phyloP scores from a whole-genome alignment of 1,139 yeast species.

The Protomyces inouyei region DNA sequence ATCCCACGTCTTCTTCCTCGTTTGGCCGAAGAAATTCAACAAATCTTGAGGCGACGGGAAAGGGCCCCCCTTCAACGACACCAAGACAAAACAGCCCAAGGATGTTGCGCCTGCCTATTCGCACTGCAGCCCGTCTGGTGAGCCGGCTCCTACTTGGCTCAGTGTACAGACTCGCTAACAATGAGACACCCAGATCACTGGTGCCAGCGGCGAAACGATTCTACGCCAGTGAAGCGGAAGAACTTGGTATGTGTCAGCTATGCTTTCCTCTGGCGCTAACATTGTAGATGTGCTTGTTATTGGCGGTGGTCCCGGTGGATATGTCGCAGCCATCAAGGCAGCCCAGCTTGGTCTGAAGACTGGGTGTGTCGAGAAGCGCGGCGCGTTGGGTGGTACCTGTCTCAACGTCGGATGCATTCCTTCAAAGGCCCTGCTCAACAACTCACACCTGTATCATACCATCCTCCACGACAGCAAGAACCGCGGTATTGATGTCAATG shows the following conservation, averaged over 20 bases:
- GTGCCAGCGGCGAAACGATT: slow-evolving; percentile 1
- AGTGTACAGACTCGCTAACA: too few species aligned
- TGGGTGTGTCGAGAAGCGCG: slow-evolving; percentile 96
- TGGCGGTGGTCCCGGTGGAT: slow-evolving; percentile 99
- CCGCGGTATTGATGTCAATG: slow-evolving; percentile 85
- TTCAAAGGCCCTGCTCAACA: slow-evolving; percentile 89
- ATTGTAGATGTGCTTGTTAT: slow-evolving; percentile 47
- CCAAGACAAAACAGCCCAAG: neutral
- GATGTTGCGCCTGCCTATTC: neutral
- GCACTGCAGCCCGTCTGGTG: neutral
- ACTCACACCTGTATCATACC: slow-evolving; percentile 87
- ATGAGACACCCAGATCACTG: neutral
- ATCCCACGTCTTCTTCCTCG: neutral
- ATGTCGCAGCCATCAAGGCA: slow-evolving; percentile 95
- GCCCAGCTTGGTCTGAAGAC: slow-evolving; percentile 92
- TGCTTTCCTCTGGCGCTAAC: neutral
- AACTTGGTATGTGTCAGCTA: slow-evolving; percentile 5
- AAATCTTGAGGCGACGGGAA: too few species aligned
- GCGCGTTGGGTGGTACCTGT: slow-evolving; percentile 96
- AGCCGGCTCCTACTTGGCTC: neutral
- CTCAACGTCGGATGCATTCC: slow-evolving; percentile 98
- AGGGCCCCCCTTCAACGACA: neutral
- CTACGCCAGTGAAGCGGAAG: slow-evolving; percentile 24
- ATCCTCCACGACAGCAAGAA: slow-evolving; percentile 74
- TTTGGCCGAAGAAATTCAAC: neutral